Base-by-base conservation (phyloP, 2,329 filamentous ascomycete genomes). In the Fusarium euwallaceae region DNA sequence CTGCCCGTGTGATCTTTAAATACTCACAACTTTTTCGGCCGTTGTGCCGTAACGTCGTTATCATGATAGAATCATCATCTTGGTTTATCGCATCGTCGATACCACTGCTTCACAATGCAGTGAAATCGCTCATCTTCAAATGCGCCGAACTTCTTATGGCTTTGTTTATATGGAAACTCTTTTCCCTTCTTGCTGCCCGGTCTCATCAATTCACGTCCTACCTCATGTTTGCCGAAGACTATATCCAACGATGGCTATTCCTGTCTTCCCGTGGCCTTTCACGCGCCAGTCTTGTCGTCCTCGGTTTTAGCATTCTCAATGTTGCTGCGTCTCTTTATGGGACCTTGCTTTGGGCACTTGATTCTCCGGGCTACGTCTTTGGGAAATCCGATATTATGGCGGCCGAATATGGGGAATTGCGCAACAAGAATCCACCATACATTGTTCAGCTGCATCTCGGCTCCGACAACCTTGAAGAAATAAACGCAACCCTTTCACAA, bases 151-250 rank as follows among this genome's bases (percentile, higher is more conserved):
- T 76, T 2, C 48, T 74, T 22, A 76, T 76, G 71, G 68, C 64
- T 0, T 32, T 76, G 2, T 76, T 74, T 10, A 43, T 76, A 4
- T 76, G 64, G 3, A 76, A 76, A 9, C 14, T 74, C 0, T 74
- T 76, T 41, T 76, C 67, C 0, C 32, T 76, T 0, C 3, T 76
- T 2, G 74, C 74, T 0, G 73, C 73, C 4, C 56, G 70, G 4
- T 76, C 74, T 2, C 65, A 62, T 1, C 74, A 76, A 16, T 76
- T 76, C 6, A 74, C 73, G 2, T 59, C 74, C 2, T 76, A 76
- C n/a, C 73, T 76, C 0, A 76, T 76, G 74, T 76, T 76, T 24
- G 36, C 73, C 0, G 74, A 76, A 7, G 74, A 76, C 12, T 76
- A 76, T 20, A 27, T 76, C 0, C 74, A 76, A 12, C 73, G 53